Conservation (phyloP, 148 eudicot species). For the Arbutus unedo region DNA sequence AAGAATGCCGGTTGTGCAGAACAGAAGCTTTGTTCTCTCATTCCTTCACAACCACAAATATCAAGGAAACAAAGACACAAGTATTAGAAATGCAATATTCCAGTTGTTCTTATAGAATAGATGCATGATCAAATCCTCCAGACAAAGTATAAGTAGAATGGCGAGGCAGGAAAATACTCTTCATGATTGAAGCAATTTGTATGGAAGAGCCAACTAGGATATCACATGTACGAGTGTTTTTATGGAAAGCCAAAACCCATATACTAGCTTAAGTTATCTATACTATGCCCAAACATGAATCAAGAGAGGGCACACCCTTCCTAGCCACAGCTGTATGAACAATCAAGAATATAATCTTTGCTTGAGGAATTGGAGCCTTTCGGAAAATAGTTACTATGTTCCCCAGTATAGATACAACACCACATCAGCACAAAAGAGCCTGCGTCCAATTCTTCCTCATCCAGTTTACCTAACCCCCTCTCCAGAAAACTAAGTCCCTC, state of each 20-base stretch:
- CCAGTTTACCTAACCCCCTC: neutral
- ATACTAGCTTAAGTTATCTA: neutral
- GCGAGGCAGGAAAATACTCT: slow-evolving; percentile 1
- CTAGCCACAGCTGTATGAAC: neutral
- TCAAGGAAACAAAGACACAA: slow-evolving; percentile 10
- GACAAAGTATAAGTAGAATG: neutral
- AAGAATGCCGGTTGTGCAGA: slow-evolving; percentile 98
- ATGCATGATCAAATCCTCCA: neutral
- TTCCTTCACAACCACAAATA: slow-evolving; percentile 45
- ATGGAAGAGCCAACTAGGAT: neutral
- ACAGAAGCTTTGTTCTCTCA: slow-evolving; percentile 83
- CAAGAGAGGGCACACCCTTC: neutral
- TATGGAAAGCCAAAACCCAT: neutral
- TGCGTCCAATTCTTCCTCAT: neutral
- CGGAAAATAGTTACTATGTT: neutral
- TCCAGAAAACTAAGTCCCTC: neutral
- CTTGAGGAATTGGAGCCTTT: neutral
- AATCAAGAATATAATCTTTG: neutral
- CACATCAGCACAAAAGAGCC: neutral
- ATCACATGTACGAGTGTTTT: neutral
- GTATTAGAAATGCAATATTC: neutral
- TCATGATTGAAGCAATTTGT: neutral
- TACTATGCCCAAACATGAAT: neutral
- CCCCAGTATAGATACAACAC: neutral
- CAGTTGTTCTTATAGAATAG: neutral